Evolutionary conservation across 768 basidiomycete genomes (phyloP).

Genomic region (Boletus subcaerulescens): DNA sequence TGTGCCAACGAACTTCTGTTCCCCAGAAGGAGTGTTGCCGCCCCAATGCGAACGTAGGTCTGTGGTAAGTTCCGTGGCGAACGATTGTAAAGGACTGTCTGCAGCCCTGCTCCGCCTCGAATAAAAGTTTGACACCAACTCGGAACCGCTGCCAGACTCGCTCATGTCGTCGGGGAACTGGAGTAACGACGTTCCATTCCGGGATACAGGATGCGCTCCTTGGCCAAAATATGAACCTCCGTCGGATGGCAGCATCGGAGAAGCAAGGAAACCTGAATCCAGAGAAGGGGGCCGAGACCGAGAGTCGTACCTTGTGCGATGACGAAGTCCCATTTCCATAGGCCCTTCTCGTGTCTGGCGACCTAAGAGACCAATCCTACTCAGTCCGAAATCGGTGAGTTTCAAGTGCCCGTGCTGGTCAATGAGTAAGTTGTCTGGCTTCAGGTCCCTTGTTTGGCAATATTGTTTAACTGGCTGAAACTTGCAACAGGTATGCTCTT

Average conservation of each 20-base stretch:
- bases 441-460: conserved; percentile 71
- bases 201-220: conserved; percentile 56
- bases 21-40: conserved; percentile 61
- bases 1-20: conserved; percentile 95
- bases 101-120: conserved; percentile 47
- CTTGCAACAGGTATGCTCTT: conserved; percentile 23
- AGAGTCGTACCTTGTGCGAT: conserved; percentile 58
- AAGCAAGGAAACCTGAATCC: conserved; percentile 76
- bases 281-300: conserved; percentile 80
- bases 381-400: conserved; percentile 96
- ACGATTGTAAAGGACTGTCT: conserved; percentile 84
- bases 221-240: conserved; percentile 82
- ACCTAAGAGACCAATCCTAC: conserved; percentile 95
- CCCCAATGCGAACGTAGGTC: conserved; percentile 71
- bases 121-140: conserved; percentile 60
- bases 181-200: conserved; percentile 64
- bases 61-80: conserved; percentile 80
- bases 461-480: neutral
- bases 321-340: conserved; percentile 42
- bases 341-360: conserved; percentile 82
- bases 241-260: conserved; percentile 66
- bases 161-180: conserved; percentile 72
- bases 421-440: conserved; percentile 97
- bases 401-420: conserved; percentile 96
- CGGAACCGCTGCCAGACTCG: conserved; percentile 84